A percentile compares a stretch with the other conserved stretches of the same genome.
These are phyloP conservation scores for Claviceps africana DNA, from an alignment of 2,329 filamentous ascomycete species.

Conservation along the genomic window DNA sequence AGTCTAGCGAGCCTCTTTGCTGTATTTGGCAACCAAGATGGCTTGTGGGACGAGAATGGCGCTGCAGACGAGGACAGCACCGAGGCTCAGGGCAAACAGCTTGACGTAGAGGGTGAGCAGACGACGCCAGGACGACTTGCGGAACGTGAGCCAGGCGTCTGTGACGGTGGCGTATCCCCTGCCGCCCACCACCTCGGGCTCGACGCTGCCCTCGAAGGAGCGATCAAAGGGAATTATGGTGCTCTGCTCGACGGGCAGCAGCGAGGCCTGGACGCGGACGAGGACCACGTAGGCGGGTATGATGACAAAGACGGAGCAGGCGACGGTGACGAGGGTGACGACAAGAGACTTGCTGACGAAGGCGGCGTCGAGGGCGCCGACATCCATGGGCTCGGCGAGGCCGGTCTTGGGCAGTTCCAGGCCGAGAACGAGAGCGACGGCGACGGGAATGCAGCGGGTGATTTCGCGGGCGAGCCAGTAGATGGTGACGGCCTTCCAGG, in stretches of 20 bases:
- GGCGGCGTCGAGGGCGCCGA: conserved; percentile 15
- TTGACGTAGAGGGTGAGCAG: conserved; percentile 65
- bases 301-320: conserved; percentile 47
- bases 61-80: conserved; percentile 29
- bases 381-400: conserved; percentile 19
- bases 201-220: conserved; percentile 63
- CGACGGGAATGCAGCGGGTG: conserved; percentile 30
- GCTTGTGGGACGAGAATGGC: conserved; percentile 37
- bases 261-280: conserved; percentile 71
- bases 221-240: conserved; percentile 85
- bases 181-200: conserved; percentile 60
- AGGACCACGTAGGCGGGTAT: conserved; percentile 67
- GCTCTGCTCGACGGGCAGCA: conserved; percentile 69
- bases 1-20: conserved; percentile 2
- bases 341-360: conserved; percentile 28
- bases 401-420: conserved; percentile 26
- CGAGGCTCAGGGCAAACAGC: conserved; percentile 43
- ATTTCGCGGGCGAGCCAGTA: conserved; percentile 45
- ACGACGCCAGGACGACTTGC: conserved; percentile 55
- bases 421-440: conserved; percentile 28
- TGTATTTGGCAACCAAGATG: conserved; percentile 23
- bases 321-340: conserved; percentile 30
- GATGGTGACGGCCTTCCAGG: conserved; percentile 52
- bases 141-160: conserved; percentile 71
- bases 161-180: conserved; percentile 55